These are phyloP conservation scores for Cephaloascus albidus DNA, from an alignment of 805 yeast species.

Conservation along the genomic window DNA sequence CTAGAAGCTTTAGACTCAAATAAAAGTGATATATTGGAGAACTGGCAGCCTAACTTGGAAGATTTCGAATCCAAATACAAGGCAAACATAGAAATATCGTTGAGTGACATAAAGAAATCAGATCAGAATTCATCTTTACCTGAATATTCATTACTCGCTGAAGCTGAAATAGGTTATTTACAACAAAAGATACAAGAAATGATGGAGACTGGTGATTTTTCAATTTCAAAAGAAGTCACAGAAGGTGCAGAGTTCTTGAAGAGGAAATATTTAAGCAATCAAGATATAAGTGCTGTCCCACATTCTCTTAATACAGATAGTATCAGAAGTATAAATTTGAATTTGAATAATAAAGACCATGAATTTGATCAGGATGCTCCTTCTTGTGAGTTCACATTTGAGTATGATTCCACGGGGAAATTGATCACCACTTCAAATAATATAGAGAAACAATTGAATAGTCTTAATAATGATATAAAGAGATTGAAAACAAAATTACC, in stretches of 20 bases:
- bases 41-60: neutral
- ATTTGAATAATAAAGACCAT: slow-evolving; percentile 7
- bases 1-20: slow-evolving; percentile 17
- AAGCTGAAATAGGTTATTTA: neutral
- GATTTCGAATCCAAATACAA: neutral
- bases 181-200: slow-evolving; percentile 1
- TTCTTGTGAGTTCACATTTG: slow-evolving; percentile 35
- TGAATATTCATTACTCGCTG: neutral
- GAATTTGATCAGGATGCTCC: slow-evolving; percentile 20
- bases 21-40: slow-evolving; percentile 10
- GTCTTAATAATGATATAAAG: slow-evolving; percentile 14
- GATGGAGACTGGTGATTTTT: slow-evolving; percentile 13
- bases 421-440: slow-evolving; percentile 28
- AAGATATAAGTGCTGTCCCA: slow-evolving; percentile 18
- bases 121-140: neutral
- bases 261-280: slow-evolving; percentile 8
- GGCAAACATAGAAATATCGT: neutral
- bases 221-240: slow-evolving; percentile 25
- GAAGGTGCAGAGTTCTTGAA: slow-evolving; percentile 18
- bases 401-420: slow-evolving; percentile 30
- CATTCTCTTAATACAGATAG: slow-evolving; percentile 30
- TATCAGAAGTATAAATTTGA: slow-evolving; percentile 15
- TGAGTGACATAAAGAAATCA: neutral
- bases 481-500: slow-evolving; percentile 2
- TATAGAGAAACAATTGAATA: slow-evolving; percentile 26